These are phyloP conservation scores for Sergeia podlipaevii DNA, from an alignment of 208 protist species.

Conservation along the genomic window DNA sequence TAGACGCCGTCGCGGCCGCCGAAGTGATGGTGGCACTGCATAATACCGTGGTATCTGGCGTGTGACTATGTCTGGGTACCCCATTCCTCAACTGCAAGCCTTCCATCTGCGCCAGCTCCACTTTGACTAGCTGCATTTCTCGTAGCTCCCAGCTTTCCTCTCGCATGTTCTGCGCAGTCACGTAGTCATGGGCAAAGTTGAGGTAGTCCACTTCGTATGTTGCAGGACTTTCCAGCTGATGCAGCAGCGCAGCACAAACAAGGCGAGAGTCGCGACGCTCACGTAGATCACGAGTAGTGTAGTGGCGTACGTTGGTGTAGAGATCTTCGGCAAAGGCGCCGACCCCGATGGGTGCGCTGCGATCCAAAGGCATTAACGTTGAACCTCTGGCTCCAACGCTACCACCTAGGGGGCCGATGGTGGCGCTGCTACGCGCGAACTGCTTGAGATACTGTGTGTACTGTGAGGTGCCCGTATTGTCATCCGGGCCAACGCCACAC, in stretches of 20 bases:
- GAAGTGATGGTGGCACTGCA: too few relatives aligned
- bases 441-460: constrained; percentile 9
- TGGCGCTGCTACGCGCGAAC: too few relatives aligned
- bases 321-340: background rate
- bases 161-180: background rate
- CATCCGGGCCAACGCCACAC: constrained; percentile 7
- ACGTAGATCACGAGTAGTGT: background rate
- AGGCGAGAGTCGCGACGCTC: background rate
- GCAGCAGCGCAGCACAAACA: background rate
- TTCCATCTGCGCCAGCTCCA: too few relatives aligned
- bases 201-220: constrained; percentile 16
- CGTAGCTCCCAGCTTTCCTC: constrained; percentile 9
- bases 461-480: too few relatives aligned
- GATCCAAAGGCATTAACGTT: too few relatives aligned
- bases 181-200: constrained; percentile 14
- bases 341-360: background rate
- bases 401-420: background rate
- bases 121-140: constrained; percentile 11
- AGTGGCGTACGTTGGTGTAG: background rate
- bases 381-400: too few relatives aligned
- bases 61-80: too few relatives aligned
- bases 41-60: too few relatives aligned
- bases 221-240: background rate
- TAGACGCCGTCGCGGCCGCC: too few relatives aligned
- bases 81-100: too few relatives aligned